Percentiles rank a stretch among this genome's conserved stretches.
Conservation (phyloP, 75 land plant species). For the Picea sitchensis region DNA sequence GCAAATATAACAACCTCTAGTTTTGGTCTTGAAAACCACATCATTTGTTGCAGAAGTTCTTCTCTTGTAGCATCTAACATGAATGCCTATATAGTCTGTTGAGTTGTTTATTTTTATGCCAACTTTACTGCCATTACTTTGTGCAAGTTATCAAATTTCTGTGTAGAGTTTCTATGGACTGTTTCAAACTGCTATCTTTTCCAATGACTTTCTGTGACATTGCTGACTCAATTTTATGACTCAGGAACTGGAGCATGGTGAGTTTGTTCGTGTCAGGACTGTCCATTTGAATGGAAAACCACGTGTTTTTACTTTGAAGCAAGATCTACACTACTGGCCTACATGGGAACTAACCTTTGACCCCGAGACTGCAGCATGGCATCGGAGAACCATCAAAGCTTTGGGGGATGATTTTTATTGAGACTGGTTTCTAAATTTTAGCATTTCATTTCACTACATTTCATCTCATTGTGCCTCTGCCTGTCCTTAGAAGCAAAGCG, state of each 20-base stretch:
- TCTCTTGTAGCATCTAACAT: too few species aligned
- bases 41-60: too few species aligned
- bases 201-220: not conserved
- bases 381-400: conserved; percentile 56
- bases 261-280: conserved; percentile 85
- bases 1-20: not conserved
- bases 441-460: not conserved
- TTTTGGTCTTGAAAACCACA: not conserved
- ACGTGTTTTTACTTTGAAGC: conserved; percentile 84
- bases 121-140: too few species aligned
- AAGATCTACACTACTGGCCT: conserved; percentile 96
- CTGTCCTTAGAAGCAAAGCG: not conserved
- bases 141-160: too few species aligned
- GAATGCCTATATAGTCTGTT: too few species aligned
- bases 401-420: conserved; percentile 9
- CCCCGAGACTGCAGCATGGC: conserved; percentile 78
- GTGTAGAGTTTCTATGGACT: too few species aligned
- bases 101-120: too few species aligned
- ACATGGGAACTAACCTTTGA: conserved; percentile 92
- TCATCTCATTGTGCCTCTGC: not conserved
- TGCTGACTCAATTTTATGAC: not conserved
- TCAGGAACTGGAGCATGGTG: conserved; percentile 73
- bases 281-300: conserved; percentile 95
- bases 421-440: not conserved
- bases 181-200: not conserved